phyloP scores from a whole-genome alignment of 192 early-diverging fungal genomes.

The Coemansia sp. region DNA sequence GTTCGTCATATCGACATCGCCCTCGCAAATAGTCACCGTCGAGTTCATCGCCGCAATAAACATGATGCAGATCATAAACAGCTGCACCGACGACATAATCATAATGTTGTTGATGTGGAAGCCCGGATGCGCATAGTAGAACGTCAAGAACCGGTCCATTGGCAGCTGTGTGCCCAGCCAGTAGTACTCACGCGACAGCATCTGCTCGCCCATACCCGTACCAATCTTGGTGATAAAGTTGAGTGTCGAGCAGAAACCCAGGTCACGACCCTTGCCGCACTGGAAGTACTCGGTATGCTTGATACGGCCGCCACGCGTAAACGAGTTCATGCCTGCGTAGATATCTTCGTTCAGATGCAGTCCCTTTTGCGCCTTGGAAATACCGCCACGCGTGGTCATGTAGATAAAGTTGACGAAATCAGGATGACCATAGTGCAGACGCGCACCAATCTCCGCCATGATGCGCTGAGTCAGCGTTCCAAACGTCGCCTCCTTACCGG shows the following conservation, averaged over 20 bases:
- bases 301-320: slow-evolving; percentile 80
- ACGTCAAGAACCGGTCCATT: slow-evolving; percentile 81
- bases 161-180: slow-evolving; percentile 83
- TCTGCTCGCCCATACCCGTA: slow-evolving; percentile 91
- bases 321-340: slow-evolving; percentile 88
- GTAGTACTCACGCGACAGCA: slow-evolving; percentile 91
- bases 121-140: slow-evolving; percentile 86
- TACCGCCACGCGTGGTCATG: slow-evolving; percentile 85
- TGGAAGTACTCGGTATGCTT: slow-evolving; percentile 91
- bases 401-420: slow-evolving; percentile 87
- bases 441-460: slow-evolving; percentile 81
- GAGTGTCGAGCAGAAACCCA: slow-evolving; percentile 85
- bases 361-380: slow-evolving; percentile 87
- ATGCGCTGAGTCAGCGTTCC: slow-evolving; percentile 83
- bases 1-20: slow-evolving; percentile 58
- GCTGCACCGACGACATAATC: slow-evolving; percentile 77
- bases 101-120: slow-evolving; percentile 91
- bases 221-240: slow-evolving; percentile 90
- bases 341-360: slow-evolving; percentile 92
- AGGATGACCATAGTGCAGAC: slow-evolving; percentile 86
- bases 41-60: slow-evolving; percentile 72
- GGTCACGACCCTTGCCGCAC: slow-evolving; percentile 88
- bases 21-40: slow-evolving; percentile 62
- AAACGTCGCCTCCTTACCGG: slow-evolving; percentile 86
- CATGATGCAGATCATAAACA: slow-evolving; percentile 78